Evolutionary conservation across 148 eudicot genomes (phyloP).

Genomic region (Rhododendron mucronatum): DNA sequence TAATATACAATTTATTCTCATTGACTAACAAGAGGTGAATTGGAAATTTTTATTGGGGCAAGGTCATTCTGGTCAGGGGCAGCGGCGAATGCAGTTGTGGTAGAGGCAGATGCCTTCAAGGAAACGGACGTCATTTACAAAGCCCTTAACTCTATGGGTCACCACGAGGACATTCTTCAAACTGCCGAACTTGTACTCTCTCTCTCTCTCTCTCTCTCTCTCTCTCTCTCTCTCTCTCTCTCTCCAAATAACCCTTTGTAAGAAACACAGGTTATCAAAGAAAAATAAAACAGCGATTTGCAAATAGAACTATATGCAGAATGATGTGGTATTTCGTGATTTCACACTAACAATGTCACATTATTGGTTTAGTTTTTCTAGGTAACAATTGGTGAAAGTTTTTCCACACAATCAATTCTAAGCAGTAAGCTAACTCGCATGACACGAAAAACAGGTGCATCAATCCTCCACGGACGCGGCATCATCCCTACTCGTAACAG

Average conservation of each 20-base stretch:
- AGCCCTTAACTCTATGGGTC: conserved; percentile 75
- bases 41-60: conserved; percentile 16
- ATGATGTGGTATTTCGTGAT: no score
- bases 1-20: no score
- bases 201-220: conserved; percentile 1
- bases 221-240: conserved; percentile 3
- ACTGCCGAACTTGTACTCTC: conserved; percentile 75
- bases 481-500: conserved; percentile 79
- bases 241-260: neutral
- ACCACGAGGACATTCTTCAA: conserved; percentile 82
- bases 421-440: neutral
- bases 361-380: no score
- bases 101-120: conserved; percentile 94
- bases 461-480: conserved; percentile 89
- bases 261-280: no score
- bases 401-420: neutral
- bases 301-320: no score
- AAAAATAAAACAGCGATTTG: no score
- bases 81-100: conserved; percentile 64
- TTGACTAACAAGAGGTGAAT: no score
- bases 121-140: conserved; percentile 78
- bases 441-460: conserved; percentile 42
- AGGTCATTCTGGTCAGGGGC: conserved; percentile 85
- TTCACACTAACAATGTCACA: no score
- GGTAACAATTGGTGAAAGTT: no score